phyloP scores from a whole-genome alignment of 257 asterid genomes.

The Anisodus tanguticus region DNA sequence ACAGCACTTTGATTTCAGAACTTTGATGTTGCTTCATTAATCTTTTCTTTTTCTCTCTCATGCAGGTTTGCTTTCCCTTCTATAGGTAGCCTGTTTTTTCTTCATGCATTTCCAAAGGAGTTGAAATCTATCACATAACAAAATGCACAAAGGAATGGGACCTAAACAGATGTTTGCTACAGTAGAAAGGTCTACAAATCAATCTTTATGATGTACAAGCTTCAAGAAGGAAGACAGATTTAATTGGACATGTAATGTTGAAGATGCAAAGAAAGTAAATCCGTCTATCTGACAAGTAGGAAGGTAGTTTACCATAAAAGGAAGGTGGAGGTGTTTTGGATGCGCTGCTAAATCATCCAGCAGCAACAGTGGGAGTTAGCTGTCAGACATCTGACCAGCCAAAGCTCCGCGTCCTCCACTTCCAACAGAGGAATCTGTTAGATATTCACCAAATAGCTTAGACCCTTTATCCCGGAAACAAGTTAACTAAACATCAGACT shows the following conservation, averaged over 20 bases:
- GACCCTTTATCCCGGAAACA: constrained; percentile 28
- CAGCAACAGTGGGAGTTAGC: constrained; percentile 12
- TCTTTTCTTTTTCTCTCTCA: not conserved
- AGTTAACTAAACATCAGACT: not conserved
- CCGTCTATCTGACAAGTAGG: not conserved
- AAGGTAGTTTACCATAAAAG: constrained; percentile 21
- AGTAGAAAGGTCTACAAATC: not conserved
- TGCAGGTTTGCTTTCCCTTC: not conserved
- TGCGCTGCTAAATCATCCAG: constrained; percentile 27
- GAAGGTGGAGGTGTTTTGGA: constrained; percentile 11
- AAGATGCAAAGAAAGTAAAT: not conserved
- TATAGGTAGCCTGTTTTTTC: not conserved
- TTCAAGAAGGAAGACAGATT: not conserved
- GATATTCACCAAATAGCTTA: constrained; percentile 15
- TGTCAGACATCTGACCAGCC: constrained; percentile 20
- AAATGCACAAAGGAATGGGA: not conserved
- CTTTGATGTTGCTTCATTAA: not conserved
- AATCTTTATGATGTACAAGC: not conserved
- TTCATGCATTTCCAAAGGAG: not conserved
- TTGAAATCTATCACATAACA: not conserved
- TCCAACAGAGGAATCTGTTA: constrained; percentile 25
- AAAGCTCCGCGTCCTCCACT: not conserved
- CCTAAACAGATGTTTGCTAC: not conserved
- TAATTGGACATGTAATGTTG: not conserved
- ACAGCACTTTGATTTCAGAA: not conserved